Evolutionary conservation across 441 rosid genomes (phyloP).

Genomic region (Gossypium gossypioides): DNA sequence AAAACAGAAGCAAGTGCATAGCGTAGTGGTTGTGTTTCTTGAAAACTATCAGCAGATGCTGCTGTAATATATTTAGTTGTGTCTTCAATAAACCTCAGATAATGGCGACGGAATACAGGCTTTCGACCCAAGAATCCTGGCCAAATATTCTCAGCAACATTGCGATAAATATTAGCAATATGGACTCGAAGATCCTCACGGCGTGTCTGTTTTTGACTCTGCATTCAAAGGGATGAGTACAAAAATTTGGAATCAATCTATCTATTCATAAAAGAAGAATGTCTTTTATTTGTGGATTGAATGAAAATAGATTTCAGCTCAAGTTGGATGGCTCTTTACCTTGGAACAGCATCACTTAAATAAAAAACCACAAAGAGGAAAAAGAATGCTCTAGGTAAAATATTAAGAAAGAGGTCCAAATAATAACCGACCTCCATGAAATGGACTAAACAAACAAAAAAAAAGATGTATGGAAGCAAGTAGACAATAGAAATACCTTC

Average conservation of each 20-base stretch:
- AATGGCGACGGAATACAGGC: conserved; percentile 80
- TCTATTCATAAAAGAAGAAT: background rate
- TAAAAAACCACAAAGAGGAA: background rate
- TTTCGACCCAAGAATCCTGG: conserved; percentile 87
- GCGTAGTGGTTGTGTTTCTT: conserved; percentile 89
- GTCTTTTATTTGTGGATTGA: background rate
- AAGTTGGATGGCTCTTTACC: background rate
- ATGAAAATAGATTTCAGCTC: background rate
- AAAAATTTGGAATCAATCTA: background rate
- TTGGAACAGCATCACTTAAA: background rate
- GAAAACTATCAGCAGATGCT: conserved; percentile 73
- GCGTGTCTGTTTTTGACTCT: conserved; percentile 81
- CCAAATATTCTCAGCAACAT: conserved; percentile 88
- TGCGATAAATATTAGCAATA: conserved; percentile 81
- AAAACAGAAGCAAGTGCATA: conserved; percentile 87
- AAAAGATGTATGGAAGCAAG: background rate
- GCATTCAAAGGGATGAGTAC: conserved; percentile 27
- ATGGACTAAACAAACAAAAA: background rate
- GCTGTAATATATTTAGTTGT: conserved; percentile 53
- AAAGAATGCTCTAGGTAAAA: background rate
- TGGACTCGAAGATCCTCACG: conserved; percentile 90
- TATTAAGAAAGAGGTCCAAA: background rate
- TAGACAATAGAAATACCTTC: conserved; percentile 51
- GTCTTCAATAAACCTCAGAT: conserved; percentile 89
- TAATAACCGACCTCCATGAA: background rate